A percentile compares a stretch with the other conserved stretches of the same genome.
phyloP scores from a whole-genome alignment of 352 stramenopile species.

The Hyaloperonospora arabidopsidis region DNA sequence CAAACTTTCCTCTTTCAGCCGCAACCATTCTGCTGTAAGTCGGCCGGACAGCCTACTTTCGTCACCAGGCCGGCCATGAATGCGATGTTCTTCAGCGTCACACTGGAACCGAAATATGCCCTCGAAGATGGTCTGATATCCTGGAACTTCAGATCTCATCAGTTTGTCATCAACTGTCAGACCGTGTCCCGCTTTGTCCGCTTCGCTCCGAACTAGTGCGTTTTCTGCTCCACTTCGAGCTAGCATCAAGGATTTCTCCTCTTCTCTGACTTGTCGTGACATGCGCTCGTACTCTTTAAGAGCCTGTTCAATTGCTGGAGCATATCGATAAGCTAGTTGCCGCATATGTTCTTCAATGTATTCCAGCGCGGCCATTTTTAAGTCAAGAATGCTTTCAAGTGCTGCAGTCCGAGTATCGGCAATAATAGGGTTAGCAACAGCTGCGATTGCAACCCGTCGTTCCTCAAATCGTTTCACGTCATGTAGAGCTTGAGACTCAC shows the following conservation, averaged over 20 bases:
- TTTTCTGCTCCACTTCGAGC: neutral
- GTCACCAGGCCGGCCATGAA: neutral
- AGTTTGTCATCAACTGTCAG: neutral
- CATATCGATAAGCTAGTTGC: constrained; percentile 26
- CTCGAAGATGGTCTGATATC: neutral
- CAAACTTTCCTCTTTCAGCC: constrained; percentile 2
- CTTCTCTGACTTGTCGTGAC: constrained; percentile 14
- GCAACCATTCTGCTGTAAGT: neutral
- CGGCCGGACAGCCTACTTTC: constrained; percentile 4
- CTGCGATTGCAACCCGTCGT: constrained; percentile 29
- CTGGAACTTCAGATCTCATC: neutral
- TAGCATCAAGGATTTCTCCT: constrained; percentile 3
- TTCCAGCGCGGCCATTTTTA: constrained; percentile 31
- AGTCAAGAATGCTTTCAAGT: constrained; percentile 30
- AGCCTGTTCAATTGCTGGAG: constrained; percentile 29
- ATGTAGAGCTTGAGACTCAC: constrained; percentile 36
- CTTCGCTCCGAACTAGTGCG: constrained; percentile 1
- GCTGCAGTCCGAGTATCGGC: constrained; percentile 31
- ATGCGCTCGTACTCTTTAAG: constrained; percentile 31
- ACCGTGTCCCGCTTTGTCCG: neutral
- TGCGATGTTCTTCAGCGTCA: constrained; percentile 1
- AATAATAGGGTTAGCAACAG: constrained; percentile 34
- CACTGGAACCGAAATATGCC: neutral
- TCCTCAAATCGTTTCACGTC: constrained; percentile 45
- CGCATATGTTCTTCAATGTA: constrained; percentile 35